Evolutionary conservation across 2,329 filamentous ascomycete species (phyloP), one percentile per base, ranked within the genome.

Genomic region (Ophiostoma piceae): DNA sequence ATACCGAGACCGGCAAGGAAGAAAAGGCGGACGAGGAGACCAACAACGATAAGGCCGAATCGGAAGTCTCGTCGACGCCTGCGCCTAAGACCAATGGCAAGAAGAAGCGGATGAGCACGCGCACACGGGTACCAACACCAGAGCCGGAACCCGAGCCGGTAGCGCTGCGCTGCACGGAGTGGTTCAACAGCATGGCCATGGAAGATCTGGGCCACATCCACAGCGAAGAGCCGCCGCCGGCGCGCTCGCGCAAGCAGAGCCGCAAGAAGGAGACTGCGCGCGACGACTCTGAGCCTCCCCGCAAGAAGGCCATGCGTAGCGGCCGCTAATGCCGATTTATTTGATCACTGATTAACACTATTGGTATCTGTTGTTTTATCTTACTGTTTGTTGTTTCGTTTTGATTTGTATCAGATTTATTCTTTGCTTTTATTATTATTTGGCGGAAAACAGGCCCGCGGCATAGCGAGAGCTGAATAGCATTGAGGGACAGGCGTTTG

Each of bases 151-250:
- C 73, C 7, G 78, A 83, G 70, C 81, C 82, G 2, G 76, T 77
- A 2, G 76, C 75, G 66, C 84, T 84, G 75, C 80, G 84, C 35
- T 87, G 85, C 74, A 77, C 84, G 68, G 78, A 78, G 64, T 87
- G 85, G 84, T 77, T 83, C 74, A 88, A 88, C 72, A 84, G 82
- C 32, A 86, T 83, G 76, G 85, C 84, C 6, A 74, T 86, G 51
- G 84, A 87, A 37, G 84, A 87, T 71, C 74, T 86, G 22, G 86
- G 86, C 0, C 85, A 88, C 71, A 76, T 87, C 47, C 86, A 88
- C 76, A 84, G 83, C 72, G 80, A 86, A 71, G 81, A 83, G 60
- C 85, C 85, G 39, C 84, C 84, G 8, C 84, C 83, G 1, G 82
- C 82, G 4, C 79, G 84, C 71, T 75, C 80, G 29, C 80, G 81